Conservation (phyloP, 2,329 filamentous ascomycete species). For the Colletotrichum viniferum region DNA sequence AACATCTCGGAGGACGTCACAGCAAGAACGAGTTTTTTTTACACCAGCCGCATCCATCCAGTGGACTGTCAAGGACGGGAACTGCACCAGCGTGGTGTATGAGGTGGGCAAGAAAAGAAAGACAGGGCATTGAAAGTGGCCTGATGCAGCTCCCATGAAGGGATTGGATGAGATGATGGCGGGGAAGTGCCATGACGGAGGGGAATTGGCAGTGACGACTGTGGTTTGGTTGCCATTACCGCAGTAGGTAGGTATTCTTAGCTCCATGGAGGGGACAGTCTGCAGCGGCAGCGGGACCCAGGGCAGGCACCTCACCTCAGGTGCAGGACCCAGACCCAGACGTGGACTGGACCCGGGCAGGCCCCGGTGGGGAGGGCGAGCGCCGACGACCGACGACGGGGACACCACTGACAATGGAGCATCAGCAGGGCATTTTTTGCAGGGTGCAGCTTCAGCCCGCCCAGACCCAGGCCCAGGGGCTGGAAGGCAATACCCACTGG, state of each 20-base stretch:
- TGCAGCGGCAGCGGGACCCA: background rate
- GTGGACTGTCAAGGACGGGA: background rate
- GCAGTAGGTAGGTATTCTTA: background rate
- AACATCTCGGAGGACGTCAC: conserved; percentile 9
- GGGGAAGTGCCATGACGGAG: conserved; percentile 11
- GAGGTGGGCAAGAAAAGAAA: conserved; percentile 1
- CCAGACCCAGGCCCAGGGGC: background rate
- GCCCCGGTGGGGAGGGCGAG: background rate
- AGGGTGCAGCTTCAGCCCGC: background rate
- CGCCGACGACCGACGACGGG: background rate
- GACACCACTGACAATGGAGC: background rate
- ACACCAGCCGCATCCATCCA: background rate
- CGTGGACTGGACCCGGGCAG: background rate
- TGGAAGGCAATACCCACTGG: background rate
- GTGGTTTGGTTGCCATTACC: background rate
- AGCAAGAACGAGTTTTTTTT: background rate
- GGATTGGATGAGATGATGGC: conserved; percentile 16
- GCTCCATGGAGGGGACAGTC: background rate
- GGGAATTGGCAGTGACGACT: background rate
- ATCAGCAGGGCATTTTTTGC: background rate
- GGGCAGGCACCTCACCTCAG: background rate
- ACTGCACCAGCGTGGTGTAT: background rate
- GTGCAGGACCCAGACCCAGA: background rate
- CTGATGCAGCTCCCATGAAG: conserved; percentile 18
- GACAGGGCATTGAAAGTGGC: conserved; percentile 10